A percentile compares a stretch with the other conserved stretches of the same genome.
These are phyloP conservation scores for Selaginella tamariscina DNA, from an alignment of 75 land plant species.

Conservation along the genomic window DNA sequence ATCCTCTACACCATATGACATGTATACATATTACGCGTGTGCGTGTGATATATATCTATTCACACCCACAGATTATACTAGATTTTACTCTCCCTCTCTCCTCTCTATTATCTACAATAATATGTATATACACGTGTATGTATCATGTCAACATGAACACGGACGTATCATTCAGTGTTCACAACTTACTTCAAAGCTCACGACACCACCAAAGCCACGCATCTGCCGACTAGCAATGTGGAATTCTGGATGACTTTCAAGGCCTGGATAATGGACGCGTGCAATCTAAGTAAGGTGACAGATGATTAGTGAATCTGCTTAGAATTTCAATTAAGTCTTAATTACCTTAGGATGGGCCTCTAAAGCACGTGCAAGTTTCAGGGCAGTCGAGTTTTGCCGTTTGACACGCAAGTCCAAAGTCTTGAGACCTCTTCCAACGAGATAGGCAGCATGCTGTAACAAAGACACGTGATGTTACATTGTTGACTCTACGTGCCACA, in stretches of 20 bases:
- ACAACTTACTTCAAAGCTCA: conserved; percentile 88
- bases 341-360: conserved; percentile 93
- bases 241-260: conserved; percentile 94
- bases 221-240: conserved; percentile 81
- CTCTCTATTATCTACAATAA: too few relatives aligned
- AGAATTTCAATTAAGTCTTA: neutral
- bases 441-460: conserved; percentile 78
- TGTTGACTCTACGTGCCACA: neutral
- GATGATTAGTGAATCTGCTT: neutral
- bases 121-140: too few relatives aligned
- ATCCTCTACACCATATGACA: too few relatives aligned
- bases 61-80: too few relatives aligned
- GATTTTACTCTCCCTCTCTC: too few relatives aligned
- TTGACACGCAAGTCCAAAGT: conserved; percentile 91
- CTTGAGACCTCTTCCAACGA: conserved; percentile 90
- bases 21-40: too few relatives aligned
- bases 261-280: conserved; percentile 88
- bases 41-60: too few relatives aligned
- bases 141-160: neutral
- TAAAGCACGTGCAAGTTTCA: conserved; percentile 75
- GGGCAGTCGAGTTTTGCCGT: conserved; percentile 79
- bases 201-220: conserved; percentile 98
- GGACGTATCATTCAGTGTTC: neutral
- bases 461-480: neutral
- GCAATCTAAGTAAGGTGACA: conserved; percentile 25